Evolutionary conservation across 495 filamentous ascomycete genomes (phyloP).

Genomic region (Neurospora discreta): DNA sequence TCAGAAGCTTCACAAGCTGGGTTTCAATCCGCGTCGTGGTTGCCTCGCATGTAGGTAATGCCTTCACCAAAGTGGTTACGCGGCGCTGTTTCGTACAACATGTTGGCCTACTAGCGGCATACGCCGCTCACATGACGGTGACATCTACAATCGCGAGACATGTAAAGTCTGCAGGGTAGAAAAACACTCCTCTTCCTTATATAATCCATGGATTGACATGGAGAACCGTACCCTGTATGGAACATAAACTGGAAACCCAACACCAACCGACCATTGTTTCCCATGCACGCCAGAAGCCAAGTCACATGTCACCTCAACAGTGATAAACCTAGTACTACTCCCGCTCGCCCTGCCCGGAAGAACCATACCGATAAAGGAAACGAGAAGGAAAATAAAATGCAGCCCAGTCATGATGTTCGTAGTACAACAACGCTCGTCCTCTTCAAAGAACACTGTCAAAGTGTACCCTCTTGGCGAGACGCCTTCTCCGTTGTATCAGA

Average conservation of each 20-base stretch:
- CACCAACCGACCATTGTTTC: background rate
- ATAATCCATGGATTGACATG: background rate
- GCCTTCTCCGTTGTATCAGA: slow-evolving; percentile 4
- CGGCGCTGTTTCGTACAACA: background rate
- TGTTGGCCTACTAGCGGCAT: background rate
- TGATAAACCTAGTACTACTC: background rate
- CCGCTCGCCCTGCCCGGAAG: background rate
- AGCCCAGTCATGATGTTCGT: background rate
- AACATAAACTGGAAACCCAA: background rate
- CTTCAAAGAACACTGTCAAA: background rate
- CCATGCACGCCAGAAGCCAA: background rate
- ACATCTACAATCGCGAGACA: background rate
- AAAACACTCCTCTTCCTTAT: background rate
- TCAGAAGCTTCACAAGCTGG: background rate
- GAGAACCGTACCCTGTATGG: background rate
- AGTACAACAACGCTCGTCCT: background rate
- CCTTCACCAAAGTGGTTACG: background rate
- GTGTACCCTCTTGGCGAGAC: background rate
- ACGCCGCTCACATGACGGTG: background rate
- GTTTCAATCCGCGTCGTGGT: background rate
- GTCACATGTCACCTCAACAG: background rate
- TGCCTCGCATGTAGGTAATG: background rate
- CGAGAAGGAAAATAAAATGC: background rate
- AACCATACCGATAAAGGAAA: background rate
- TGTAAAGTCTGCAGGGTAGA: background rate